Evolutionary conservation across 768 basidiomycete species (phyloP).

Genomic region (Suillus plorans): DNA sequence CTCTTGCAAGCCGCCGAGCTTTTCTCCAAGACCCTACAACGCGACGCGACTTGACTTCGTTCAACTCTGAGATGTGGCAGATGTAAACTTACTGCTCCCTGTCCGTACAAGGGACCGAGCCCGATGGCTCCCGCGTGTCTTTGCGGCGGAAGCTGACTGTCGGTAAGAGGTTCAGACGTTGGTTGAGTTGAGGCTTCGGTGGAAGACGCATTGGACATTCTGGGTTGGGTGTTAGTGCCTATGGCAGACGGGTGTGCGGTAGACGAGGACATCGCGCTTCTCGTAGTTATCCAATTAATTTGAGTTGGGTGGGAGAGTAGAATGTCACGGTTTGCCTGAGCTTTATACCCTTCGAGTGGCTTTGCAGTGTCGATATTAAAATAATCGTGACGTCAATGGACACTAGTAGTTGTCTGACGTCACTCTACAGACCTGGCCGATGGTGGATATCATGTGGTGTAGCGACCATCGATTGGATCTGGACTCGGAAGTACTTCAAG

Average conservation of each 20-base stretch:
- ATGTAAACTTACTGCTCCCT: conserved; percentile 27
- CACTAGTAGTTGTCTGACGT: neutral
- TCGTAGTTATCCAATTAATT: neutral
- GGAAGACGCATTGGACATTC: neutral
- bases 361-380: no score
- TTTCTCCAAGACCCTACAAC: conserved; percentile 32
- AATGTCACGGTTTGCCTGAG: neutral
- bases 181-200: neutral
- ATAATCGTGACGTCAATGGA: neutral
- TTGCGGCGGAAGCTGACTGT: conserved; percentile 35
- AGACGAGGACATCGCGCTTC: conserved; percentile 13
- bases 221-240: conserved; percentile 13
- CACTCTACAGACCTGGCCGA: neutral
- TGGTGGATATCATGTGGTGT: no score
- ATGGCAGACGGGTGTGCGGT: conserved; percentile 20
- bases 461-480: conserved; percentile 33
- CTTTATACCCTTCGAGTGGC: neutral
- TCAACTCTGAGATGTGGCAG: neutral
- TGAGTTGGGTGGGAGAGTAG: no score
- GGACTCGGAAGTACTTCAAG: conserved; percentile 85
- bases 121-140: conserved; percentile 43
- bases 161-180: neutral
- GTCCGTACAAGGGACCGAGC: conserved; percentile 36
- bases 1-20: conserved; percentile 37
- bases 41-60: neutral